Evolutionary conservation across 805 yeast species (phyloP), one percentile per base, ranked within the genome.

Genomic region (Yarrowia yakushimensis): DNA sequence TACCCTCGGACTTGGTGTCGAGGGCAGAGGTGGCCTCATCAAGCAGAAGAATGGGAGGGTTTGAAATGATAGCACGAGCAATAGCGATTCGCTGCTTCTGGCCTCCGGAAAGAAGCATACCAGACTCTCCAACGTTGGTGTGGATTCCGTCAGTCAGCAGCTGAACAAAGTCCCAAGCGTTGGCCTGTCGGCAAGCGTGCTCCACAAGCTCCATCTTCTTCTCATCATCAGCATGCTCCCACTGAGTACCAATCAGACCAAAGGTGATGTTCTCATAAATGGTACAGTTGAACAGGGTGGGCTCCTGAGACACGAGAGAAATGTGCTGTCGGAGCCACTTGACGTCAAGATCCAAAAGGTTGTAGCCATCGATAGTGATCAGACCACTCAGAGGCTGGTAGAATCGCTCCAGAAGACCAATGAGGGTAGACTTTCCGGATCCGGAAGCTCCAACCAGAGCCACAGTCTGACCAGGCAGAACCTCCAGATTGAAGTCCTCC

Each of bases 401-500:
- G 72, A 93, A 93, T 66, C 98, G 79, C 76, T 91, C 96, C 0
- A 90, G 86, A 30, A 93, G 75, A 69, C 92, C 85, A 66, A 93
- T 78, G 42, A 93, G 83, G 0, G 99, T 93, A 0, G 97, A 90
- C 76, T 93, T 93, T 34, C 99, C 99, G 67, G 93, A 86, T 3
- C 99, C 99, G 1, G 96, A 88, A 6, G 96, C 96, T 1, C 99
- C 99, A 15, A 93, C 99, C 66, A 93, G 82, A 11, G 97, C 98
- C 30, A 92, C 96, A 67, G 90, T 91, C 69, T 86, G 76, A 9
- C 98, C 98, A 2, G 96, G 90, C 10, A 93, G 91, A 31, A 93
- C 85, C 2, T 84, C 82, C 68, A 93, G 87, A 4, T 84, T 77
- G 41, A 91, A 90, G 72, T 92, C 85, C 23, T 82, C 80, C 68